Percentiles rank a stretch among this genome's conserved stretches.
These are phyloP conservation scores for Wallacemonas rigidus DNA, from an alignment of 208 protist genomes.

Conservation along the genomic window DNA sequence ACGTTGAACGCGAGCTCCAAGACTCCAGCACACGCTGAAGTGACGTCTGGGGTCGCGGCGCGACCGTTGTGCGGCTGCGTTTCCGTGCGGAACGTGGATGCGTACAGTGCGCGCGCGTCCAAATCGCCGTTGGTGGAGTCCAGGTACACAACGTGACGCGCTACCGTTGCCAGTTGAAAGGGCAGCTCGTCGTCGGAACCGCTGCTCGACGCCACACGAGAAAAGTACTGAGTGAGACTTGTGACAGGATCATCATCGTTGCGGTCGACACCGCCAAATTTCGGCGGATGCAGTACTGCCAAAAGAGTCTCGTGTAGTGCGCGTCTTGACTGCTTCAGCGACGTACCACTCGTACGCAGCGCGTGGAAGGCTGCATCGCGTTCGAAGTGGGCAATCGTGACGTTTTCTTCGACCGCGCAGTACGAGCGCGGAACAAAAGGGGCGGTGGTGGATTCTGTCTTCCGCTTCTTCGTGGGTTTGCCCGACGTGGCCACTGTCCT, in stretches of 20 bases:
- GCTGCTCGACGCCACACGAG: not conserved
- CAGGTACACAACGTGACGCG: constrained; percentile 30
- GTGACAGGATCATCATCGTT: no score
- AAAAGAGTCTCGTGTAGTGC: constrained; percentile 30
- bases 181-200: not conserved
- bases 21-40: not conserved
- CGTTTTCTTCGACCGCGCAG: not conserved
- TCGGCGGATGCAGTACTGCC: not conserved
- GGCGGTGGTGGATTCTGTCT: not conserved
- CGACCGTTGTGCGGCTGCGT: not conserved
- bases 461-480: not conserved
- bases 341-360: not conserved
- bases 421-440: constrained; percentile 25
- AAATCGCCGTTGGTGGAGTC: constrained; percentile 51
- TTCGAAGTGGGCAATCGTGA: constrained; percentile 23
- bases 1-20: constrained; percentile 1
- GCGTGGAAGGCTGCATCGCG: constrained; percentile 33
- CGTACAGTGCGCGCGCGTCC: constrained; percentile 33
- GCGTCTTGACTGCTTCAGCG: constrained; percentile 25
- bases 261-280: no score
- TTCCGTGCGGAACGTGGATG: not conserved
- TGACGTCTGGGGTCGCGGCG: not conserved
- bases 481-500: no score
- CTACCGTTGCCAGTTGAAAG: not conserved
- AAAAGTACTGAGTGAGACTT: no score